phyloP scores from a whole-genome alignment of 2,329 filamentous ascomycete genomes.

The Clarireedia paspali region DNA sequence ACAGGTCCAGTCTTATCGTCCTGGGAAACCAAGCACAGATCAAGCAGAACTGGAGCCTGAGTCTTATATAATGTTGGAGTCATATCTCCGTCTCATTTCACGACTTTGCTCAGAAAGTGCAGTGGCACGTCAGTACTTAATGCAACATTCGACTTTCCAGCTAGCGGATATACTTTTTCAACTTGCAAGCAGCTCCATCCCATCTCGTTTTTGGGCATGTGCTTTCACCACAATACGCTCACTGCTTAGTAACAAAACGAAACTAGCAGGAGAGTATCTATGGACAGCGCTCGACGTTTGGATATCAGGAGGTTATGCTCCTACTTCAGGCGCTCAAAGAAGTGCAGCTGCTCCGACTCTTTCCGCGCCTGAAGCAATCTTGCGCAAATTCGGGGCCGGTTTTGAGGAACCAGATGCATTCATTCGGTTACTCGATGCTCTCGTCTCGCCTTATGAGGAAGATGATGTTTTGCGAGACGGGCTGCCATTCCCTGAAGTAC shows the following conservation, averaged over 20 bases:
- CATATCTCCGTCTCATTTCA: slow-evolving; percentile 80
- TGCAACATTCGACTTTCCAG: slow-evolving; percentile 56
- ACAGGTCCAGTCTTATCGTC: slow-evolving; percentile 46
- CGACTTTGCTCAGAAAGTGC: slow-evolving; percentile 72
- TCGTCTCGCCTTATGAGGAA: slow-evolving; percentile 59
- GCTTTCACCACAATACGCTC: slow-evolving; percentile 73
- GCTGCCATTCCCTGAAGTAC: slow-evolving; percentile 77
- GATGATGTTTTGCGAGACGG: slow-evolving; percentile 60
- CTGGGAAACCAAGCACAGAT: slow-evolving; percentile 54
- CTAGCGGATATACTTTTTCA: slow-evolving; percentile 70
- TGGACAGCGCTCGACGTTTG: slow-evolving; percentile 78
- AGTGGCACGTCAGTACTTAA: slow-evolving; percentile 64
- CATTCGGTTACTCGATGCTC: slow-evolving; percentile 64
- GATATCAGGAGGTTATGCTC: slow-evolving; percentile 55
- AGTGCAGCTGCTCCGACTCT: slow-evolving; percentile 15
- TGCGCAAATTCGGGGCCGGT: slow-evolving; percentile 66
- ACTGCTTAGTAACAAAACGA: slow-evolving; percentile 66
- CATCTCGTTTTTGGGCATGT: slow-evolving; percentile 71
- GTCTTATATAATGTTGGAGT: slow-evolving; percentile 92
- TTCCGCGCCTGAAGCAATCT: slow-evolving; percentile 54
- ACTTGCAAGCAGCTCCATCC: slow-evolving; percentile 69
- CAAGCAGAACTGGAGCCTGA: slow-evolving; percentile 80
- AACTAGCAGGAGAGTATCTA: slow-evolving; percentile 60
- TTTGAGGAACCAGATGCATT: slow-evolving; percentile 86
- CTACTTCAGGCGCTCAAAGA: slow-evolving; percentile 35